Base-by-base conservation (phyloP, 2,329 filamentous ascomycete genomes). In the Emergomyces orientalis region DNA sequence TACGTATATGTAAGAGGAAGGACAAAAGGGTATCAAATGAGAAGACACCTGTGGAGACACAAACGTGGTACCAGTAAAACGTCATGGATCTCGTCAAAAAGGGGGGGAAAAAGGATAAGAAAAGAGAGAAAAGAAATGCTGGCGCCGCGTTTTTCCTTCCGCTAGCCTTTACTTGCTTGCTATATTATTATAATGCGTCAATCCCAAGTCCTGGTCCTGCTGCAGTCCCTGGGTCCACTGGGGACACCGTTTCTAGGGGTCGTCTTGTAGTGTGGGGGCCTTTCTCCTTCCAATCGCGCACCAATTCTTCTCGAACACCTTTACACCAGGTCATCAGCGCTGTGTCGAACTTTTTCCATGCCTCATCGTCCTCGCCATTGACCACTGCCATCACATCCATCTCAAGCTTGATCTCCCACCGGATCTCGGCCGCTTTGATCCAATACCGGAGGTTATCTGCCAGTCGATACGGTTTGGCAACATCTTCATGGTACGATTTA, bases 381-480 rank as follows among this genome's bases (percentile, higher is more conserved):
- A 96, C 92, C 8, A 97, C 84, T 34, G 88, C 91, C 76, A 95
- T 87, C 27, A 93, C 90, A 71, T 97, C 91, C 61, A 96, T 82
- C 66, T 88, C 85, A 60, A 97, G 80, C 68, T 89, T 84, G 47
- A 92, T 84, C 76, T 97, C 94, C 87, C 93, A 99, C 62, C 94
- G 86, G 63, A 97, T 81, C 77, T 99, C 92, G 8, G 92, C 91
- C 1, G 93, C 94, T 79, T 99, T 99, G 76, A 89, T 84, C 93
- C 94, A 99, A 80, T 89, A 99, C 49, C 91, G 86, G 65, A 99
- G 81, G 74, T 99, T 99, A 69, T 99, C 94, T 2, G 92, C 91
- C 66, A 88, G 88, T 58, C 94, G 88, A 74, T 99, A 99, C 0
- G 94, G 94, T 77, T 97, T 97, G 64, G 86, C 87, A 11, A 94